phyloP scores from a whole-genome alignment of 352 stramenopile species.

The Globisporangium carolinianum region DNA sequence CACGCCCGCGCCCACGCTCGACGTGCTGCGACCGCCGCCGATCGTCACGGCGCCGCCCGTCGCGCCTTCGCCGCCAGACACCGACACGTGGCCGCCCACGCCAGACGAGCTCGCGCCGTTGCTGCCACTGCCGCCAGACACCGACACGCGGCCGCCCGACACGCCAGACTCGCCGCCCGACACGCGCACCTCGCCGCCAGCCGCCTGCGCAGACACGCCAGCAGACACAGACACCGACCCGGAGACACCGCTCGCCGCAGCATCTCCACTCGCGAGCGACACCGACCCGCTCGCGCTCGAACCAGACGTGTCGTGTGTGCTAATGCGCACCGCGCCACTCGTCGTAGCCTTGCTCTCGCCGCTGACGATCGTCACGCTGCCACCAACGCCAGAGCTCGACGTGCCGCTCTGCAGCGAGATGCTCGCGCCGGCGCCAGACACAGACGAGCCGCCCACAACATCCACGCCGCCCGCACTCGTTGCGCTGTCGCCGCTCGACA shows the following conservation, averaged over 20 bases:
- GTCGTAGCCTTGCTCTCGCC: slow-evolving; percentile 1
- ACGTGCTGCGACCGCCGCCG: slow-evolving; percentile 10
- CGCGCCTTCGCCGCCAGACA: slow-evolving; percentile 15
- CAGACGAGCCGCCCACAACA: background rate
- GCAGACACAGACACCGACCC: slow-evolving; percentile 1
- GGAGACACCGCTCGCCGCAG: slow-evolving; percentile 1
- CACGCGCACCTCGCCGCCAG: background rate
- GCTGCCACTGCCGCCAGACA: no score
- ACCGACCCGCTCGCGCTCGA: background rate
- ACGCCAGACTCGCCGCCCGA: slow-evolving; percentile 1
- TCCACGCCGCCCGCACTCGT: slow-evolving; percentile 1
- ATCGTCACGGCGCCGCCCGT: slow-evolving; percentile 19
- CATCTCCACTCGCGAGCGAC: slow-evolving; percentile 2
- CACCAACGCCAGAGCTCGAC: background rate
- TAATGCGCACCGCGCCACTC: slow-evolving; percentile 1
- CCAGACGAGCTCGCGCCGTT: slow-evolving; percentile 5
- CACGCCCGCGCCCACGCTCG: slow-evolving; percentile 10
- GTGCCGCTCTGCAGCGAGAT: background rate
- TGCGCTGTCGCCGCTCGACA: background rate
- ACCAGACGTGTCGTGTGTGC: background rate
- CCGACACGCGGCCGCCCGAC: background rate
- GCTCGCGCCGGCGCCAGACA: background rate
- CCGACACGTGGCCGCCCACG: background rate
- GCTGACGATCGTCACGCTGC: slow-evolving; percentile 4
- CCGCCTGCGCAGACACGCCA: background rate